Evolutionary conservation across 192 early-diverging fungal species (phyloP).

Genomic region (Coemansia sp.): DNA sequence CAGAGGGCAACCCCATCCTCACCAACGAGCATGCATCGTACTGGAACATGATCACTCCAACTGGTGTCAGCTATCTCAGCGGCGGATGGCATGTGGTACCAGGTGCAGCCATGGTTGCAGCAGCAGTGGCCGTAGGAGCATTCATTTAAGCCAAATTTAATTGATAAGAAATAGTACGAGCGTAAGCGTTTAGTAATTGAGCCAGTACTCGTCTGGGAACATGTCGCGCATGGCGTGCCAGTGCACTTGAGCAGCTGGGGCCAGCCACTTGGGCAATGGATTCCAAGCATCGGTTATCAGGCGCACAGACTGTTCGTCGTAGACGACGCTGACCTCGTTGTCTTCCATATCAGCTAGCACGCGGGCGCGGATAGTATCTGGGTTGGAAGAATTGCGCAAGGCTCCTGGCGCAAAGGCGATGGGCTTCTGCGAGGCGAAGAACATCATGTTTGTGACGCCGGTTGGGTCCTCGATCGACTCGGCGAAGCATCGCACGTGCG

Average conservation of each 20-base stretch:
- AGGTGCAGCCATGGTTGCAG: background rate
- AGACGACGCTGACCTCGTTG: conserved; percentile 56
- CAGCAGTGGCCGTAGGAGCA: conserved; percentile 13
- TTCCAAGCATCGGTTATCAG: conserved; percentile 71
- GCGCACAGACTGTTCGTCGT: conserved; percentile 30
- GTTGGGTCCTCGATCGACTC: conserved; percentile 59
- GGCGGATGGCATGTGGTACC: conserved; percentile 17
- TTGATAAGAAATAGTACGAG: background rate
- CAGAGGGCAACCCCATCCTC: conserved; percentile 48
- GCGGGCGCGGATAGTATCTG: conserved; percentile 22
- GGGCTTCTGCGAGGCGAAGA: conserved; percentile 63
- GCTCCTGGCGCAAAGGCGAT: conserved; percentile 44
- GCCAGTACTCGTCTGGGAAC: conserved; percentile 75
- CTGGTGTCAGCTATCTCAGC: conserved; percentile 51
- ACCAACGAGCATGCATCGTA: conserved; percentile 40
- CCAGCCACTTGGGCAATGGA: conserved; percentile 65
- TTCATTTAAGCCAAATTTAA: conserved; percentile 29
- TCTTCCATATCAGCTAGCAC: conserved; percentile 58
- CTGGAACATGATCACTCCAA: conserved; percentile 49
- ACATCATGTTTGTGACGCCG: conserved; percentile 68
- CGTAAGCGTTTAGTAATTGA: conserved; percentile 59
- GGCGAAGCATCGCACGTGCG: conserved; percentile 68
- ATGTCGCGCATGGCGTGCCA: conserved; percentile 76
- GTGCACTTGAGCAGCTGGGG: conserved; percentile 63
- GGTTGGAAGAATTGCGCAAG: background rate